Evolutionary conservation across 164 flowering plant species (phyloP), one percentile per base, ranked within the genome.

Genomic region (Brasenia schreberi): DNA sequence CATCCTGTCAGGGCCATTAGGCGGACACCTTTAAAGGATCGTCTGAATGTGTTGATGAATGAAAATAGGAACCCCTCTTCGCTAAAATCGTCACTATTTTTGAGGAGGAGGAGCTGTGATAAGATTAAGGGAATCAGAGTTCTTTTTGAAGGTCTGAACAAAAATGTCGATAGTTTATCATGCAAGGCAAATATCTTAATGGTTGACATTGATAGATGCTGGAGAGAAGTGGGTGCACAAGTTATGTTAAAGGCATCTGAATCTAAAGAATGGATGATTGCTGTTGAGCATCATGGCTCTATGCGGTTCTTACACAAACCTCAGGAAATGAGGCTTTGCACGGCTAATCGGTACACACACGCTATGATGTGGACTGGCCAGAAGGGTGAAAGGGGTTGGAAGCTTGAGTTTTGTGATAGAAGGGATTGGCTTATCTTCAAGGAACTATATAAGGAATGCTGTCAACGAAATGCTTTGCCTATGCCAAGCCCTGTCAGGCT

Each of bases 391-490:
- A 77, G 74, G 70, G 80, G 78, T 75, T 90, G 87, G 96, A 93
- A 84, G 77, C 83, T 93, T 2, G 98, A 93, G 79, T 90, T 93
- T 72, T 77, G 79, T 18, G 71, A 81, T 72, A 72, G 85, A 67
- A 72, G 62, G 60, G 95, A 89, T 67, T 93, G 98, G 98, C 10
- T 69, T 0, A 64, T 76, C 44, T 93, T 93, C 67, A 90, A 86
- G 80, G 91, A 91, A 59, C 81, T 90, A 42, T 80, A 85, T 64
- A 86, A 77, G 80, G 86, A 84, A 67, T 93, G 98, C 69, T 70
- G 43, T 19, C 83, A 84, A 18, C 80, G 87, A 52, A 90, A 89
- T 76, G 19, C 66, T 19, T 77, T 72, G 52, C 75, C 69, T 11
- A 66, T 81, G 19, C 61, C 59, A 59, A 33, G 39, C 39, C 39